A percentile compares a stretch with the other conserved stretches of the same genome.
phyloP scores from a whole-genome alignment of 2,329 filamentous ascomycete genomes.

The Fusarium avenaceum region DNA sequence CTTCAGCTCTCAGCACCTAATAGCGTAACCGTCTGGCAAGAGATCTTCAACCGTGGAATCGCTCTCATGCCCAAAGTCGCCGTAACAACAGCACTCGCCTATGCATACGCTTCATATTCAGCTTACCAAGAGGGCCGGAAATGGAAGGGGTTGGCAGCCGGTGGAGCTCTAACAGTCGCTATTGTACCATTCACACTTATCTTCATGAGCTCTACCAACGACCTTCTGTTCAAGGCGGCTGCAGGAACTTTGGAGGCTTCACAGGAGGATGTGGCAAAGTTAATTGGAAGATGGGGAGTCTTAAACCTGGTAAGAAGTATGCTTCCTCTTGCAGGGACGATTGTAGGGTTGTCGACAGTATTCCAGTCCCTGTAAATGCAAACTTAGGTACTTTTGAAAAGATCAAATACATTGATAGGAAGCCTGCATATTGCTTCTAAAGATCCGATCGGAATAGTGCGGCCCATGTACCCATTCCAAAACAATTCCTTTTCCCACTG shows the following conservation, averaged over 20 bases:
- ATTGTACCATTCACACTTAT: conserved; percentile 59
- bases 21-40: conserved; percentile 55
- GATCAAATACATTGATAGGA: neutral
- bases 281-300: conserved; percentile 44
- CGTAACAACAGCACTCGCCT: conserved; percentile 51
- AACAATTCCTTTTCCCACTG: neutral
- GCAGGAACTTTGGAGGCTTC: conserved; percentile 34
- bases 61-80: conserved; percentile 56
- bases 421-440: neutral
- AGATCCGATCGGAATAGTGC: neutral
- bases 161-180: conserved; percentile 51
- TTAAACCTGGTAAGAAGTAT: conserved; percentile 53
- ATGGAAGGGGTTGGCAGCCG: conserved; percentile 55
- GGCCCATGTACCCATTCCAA: neutral
- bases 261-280: conserved; percentile 40
- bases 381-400: neutral
- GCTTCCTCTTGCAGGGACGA: conserved; percentile 51
- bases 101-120: conserved; percentile 56
- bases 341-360: conserved; percentile 44
- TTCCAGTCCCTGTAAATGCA: conserved; percentile 32
- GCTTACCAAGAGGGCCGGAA: conserved; percentile 42
- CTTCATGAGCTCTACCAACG: conserved; percentile 56
- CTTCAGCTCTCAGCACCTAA: conserved; percentile 45
- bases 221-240: conserved; percentile 48
- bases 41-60: conserved; percentile 55